Conservation (phyloP, 768 basidiomycete genomes). For the Pleurotus eryngii region DNA sequence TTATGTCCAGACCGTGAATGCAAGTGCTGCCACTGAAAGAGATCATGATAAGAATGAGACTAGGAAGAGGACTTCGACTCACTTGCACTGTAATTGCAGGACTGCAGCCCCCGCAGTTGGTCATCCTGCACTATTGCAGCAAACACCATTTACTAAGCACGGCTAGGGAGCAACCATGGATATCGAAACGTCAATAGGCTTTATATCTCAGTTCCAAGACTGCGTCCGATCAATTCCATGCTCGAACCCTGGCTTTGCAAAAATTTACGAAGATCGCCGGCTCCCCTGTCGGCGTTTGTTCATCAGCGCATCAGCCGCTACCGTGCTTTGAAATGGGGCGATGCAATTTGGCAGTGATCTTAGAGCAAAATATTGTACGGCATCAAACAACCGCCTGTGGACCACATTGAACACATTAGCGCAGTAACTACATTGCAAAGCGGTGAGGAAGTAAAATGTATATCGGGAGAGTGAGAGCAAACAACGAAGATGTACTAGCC, state of each 20-base stretch:
- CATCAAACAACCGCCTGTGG: no score
- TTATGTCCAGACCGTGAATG: constrained; percentile 20
- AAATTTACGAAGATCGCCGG: no score
- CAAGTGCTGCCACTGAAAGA: constrained; percentile 19
- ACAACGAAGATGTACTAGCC: constrained; percentile 47
- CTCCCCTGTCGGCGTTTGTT: no score
- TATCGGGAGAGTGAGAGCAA: not conserved
- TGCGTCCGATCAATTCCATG: not conserved
- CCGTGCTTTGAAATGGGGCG: no score
- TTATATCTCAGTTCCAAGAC: not conserved
- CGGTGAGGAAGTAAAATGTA: not conserved
- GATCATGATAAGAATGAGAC: not conserved
- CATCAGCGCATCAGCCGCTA: no score
- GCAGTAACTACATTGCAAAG: constrained; percentile 7
- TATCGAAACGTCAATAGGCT: not conserved
- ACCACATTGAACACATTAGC: no score
- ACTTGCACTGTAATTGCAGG: constrained; percentile 23
- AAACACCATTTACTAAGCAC: not conserved
- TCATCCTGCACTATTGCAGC: constrained; percentile 5
- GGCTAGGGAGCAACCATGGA: no score
- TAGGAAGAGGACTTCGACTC: constrained; percentile 3
- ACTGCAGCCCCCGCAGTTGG: constrained; percentile 15
- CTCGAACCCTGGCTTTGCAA: not conserved
- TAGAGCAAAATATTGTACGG: not conserved
- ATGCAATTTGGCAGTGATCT: constrained; percentile 1